Evolutionary conservation across 2,329 filamentous ascomycete species (phyloP).

Genomic region (Microcera coccophila): DNA sequence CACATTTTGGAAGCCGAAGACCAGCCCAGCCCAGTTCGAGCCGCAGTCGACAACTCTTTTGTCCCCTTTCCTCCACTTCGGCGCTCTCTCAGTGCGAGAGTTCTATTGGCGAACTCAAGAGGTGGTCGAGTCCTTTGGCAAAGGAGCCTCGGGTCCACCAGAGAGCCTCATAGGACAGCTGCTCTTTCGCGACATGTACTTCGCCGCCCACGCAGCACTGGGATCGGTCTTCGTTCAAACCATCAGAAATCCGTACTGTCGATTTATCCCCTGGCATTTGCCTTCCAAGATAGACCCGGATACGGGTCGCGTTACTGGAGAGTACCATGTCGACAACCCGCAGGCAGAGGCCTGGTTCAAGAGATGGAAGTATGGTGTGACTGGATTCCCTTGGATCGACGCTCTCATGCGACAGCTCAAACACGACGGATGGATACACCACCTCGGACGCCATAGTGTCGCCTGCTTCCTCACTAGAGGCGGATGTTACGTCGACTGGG

Average conservation of each 20-base stretch:
- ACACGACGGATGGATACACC: conserved; percentile 74
- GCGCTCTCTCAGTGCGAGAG: conserved; percentile 63
- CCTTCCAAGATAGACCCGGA: conserved; percentile 53
- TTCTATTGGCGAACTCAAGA: conserved; percentile 71
- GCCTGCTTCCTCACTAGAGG: conserved; percentile 78
- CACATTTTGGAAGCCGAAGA: conserved; percentile 72
- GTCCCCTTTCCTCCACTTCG: conserved; percentile 72
- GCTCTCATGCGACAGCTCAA: conserved; percentile 72
- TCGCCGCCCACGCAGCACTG: conserved; percentile 67
- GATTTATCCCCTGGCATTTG: conserved; percentile 78
- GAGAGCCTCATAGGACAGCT: conserved; percentile 69
- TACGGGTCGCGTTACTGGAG: conserved; percentile 50
- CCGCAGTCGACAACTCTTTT: conserved; percentile 71
- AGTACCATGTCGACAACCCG: conserved; percentile 60
- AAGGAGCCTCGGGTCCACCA: conserved; percentile 57
- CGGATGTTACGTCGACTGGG: conserved; percentile 75
- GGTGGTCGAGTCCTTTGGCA: conserved; percentile 54
- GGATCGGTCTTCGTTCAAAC: conserved; percentile 63
- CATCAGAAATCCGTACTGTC: conserved; percentile 59
- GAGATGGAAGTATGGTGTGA: conserved; percentile 65
- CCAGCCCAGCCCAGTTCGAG: conserved; percentile 68
- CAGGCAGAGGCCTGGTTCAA: conserved; percentile 63
- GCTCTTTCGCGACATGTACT: conserved; percentile 80
- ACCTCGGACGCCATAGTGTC: conserved; percentile 71
- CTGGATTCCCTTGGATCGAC: conserved; percentile 78